Conservation (phyloP, 352 stramenopile species). For the Pythium dissimile region DNA sequence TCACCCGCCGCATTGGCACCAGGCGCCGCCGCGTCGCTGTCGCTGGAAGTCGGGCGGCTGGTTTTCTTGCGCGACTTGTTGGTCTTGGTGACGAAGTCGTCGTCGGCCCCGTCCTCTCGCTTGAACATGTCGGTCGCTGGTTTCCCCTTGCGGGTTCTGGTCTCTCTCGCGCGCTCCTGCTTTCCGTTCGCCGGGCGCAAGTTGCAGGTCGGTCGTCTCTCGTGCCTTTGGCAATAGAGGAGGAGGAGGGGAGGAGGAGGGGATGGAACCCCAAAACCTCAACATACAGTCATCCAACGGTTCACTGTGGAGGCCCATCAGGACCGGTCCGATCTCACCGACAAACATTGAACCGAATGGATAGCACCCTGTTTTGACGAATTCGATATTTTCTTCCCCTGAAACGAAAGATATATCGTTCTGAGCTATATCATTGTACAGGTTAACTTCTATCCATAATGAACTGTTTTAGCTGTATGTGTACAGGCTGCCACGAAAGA, state of each 20-base stretch:
- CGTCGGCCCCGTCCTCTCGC: conserved; percentile 36
- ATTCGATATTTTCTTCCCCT: no score
- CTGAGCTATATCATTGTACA: no score
- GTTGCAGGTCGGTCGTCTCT: conserved; percentile 1
- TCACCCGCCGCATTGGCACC: conserved; percentile 4
- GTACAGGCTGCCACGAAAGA: no score
- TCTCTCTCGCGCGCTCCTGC: not conserved
- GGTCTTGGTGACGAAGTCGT: conserved; percentile 78
- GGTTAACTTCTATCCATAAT: no score
- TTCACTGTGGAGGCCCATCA: not conserved
- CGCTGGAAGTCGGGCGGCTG: conserved; percentile 5
- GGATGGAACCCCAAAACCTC: conserved; percentile 14
- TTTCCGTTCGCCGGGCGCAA: not conserved
- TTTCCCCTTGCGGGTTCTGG: no score
- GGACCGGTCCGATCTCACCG: conserved; percentile 1
- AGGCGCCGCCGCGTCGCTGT: conserved; percentile 7
- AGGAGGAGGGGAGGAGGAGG: not conserved
- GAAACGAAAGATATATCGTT: no score
- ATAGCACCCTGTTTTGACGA: not conserved
- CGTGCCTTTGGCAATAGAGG: not conserved
- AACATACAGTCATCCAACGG: conserved; percentile 22
- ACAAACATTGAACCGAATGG: not conserved
- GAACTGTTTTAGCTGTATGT: no score
- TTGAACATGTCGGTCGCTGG: conserved; percentile 21
- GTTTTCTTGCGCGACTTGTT: conserved; percentile 72